Evolutionary conservation across 2,329 filamentous ascomycete genomes (phyloP), one percentile per base, ranked within the genome.

Genomic region (Raffaelea albimanens): DNA sequence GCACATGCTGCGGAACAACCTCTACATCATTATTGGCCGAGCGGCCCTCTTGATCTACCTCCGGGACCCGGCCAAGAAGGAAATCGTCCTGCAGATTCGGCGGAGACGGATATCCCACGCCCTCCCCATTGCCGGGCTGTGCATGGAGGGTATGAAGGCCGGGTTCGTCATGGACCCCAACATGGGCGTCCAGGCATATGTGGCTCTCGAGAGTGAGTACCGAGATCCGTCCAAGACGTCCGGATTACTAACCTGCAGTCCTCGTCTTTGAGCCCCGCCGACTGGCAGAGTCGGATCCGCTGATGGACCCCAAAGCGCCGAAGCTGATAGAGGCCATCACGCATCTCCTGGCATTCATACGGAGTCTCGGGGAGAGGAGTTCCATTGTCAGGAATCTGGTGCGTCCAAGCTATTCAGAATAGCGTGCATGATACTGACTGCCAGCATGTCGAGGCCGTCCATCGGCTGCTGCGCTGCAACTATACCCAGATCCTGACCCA

Each of bases 261-360:
- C 50, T 53, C 22, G 36, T 53, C 5, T 51, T 53, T 39, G 51
- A 53, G 22, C 49, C 51, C 19, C 49, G 46, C 5, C 51, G 51
- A 11, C 25, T 52, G 45, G 49, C 46, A 10, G 46, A 51, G 40
- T 36, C 43, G 34, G 51, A 53, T 25, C 44, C 51, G 2, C n/a
- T 43, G 22, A 13, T 48, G 18, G 50, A 52, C 34, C 48, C 48
- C 29, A 50, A 43, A 36, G 45, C 42, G n/a, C 36, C 42, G 13
- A 43, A 49, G 21, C 21, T 50, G 29, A 46, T 47, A 18, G 47
- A 50, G 8, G 50, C 48, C 14, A 45, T 52, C 2, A 40, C 50
- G 10, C 43, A 43, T 23, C 48, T 52, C n/a, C 44, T 52, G 22
- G 20, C 43, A 9, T 34, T 47, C 7, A 52, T 50, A 20, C 47